phyloP scores from a whole-genome alignment of 495 filamentous ascomycete species.

The Tuber umbilicatum region DNA sequence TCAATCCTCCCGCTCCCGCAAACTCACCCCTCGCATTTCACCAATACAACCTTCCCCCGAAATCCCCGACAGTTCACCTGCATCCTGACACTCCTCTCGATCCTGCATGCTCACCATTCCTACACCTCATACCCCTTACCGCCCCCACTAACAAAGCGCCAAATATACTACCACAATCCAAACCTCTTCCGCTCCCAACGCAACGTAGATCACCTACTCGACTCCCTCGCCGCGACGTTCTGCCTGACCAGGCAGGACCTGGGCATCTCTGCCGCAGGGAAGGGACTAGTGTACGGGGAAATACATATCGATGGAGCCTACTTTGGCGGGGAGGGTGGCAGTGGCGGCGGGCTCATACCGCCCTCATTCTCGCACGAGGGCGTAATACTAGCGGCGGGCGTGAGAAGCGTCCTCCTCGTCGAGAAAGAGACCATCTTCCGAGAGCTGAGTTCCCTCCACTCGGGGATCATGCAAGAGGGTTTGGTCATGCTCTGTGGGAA shows the following conservation, averaged over 20 bases:
- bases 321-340: constrained; percentile 44
- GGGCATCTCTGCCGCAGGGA: constrained; percentile 67
- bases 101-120: constrained; percentile 13
- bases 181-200: constrained; percentile 68
- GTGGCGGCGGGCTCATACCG: constrained; percentile 64
- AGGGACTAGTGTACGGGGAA: constrained; percentile 60
- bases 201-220: constrained; percentile 69
- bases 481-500: constrained; percentile 56
- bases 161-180: constrained; percentile 85
- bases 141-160: constrained; percentile 46
- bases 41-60: constrained; percentile 21
- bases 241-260: constrained; percentile 55
- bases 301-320: constrained; percentile 42
- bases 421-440: constrained; percentile 87
- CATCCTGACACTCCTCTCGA: constrained; percentile 24
- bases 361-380: constrained; percentile 49
- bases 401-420: constrained; percentile 72
- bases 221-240: constrained; percentile 78
- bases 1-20: constrained; percentile 10
- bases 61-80: constrained; percentile 25
- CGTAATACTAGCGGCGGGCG: constrained; percentile 50
- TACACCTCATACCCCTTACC: constrained; percentile 38
- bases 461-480: constrained; percentile 42
- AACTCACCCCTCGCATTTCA: not conserved
- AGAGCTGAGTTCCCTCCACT: constrained; percentile 20